A percentile compares a stretch with the other conserved stretches of the same genome.
These are phyloP conservation scores for Boletus rubescentipes DNA, from an alignment of 768 basidiomycete genomes.

Conservation along the genomic window DNA sequence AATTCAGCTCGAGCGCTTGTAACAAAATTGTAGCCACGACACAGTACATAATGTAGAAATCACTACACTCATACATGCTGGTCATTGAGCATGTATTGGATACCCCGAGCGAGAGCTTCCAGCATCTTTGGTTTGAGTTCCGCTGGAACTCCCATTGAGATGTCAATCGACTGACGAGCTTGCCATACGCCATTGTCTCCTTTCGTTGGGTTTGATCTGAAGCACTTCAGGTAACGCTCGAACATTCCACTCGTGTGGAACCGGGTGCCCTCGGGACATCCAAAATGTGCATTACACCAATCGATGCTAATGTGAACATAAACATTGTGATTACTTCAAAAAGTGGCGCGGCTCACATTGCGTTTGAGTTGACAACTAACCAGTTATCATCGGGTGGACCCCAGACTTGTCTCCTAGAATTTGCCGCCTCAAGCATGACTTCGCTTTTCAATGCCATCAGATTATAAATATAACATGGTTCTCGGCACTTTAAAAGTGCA, in stretches of 20 bases:
- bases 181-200: slow-evolving; percentile 10
- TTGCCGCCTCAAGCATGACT: slow-evolving; percentile 15
- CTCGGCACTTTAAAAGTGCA: slow-evolving; percentile 9
- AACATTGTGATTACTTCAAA: not conserved
- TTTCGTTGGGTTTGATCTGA: slow-evolving; percentile 18
- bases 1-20: too few relatives aligned
- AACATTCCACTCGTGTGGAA: slow-evolving; percentile 5
- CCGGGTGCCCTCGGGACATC: slow-evolving; percentile 10
- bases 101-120: slow-evolving; percentile 7
- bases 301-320: slow-evolving; percentile 9
- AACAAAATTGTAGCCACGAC: too few relatives aligned
- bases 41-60: too few relatives aligned
- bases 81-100: slow-evolving; percentile 1
- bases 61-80: too few relatives aligned
- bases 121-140: slow-evolving; percentile 12
- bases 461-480: slow-evolving; percentile 10
- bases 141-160: slow-evolving; percentile 22
- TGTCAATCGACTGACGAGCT: slow-evolving; percentile 8
- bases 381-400: not conserved
- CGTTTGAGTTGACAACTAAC: slow-evolving; percentile 18
- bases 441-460: slow-evolving; percentile 9
- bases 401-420: slow-evolving; percentile 10
- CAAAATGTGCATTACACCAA: slow-evolving; percentile 16
- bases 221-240: slow-evolving; percentile 8
- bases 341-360: slow-evolving; percentile 1